phyloP scores from a whole-genome alignment of 2,329 filamentous ascomycete genomes.

The Paecilomyces sp. region DNA sequence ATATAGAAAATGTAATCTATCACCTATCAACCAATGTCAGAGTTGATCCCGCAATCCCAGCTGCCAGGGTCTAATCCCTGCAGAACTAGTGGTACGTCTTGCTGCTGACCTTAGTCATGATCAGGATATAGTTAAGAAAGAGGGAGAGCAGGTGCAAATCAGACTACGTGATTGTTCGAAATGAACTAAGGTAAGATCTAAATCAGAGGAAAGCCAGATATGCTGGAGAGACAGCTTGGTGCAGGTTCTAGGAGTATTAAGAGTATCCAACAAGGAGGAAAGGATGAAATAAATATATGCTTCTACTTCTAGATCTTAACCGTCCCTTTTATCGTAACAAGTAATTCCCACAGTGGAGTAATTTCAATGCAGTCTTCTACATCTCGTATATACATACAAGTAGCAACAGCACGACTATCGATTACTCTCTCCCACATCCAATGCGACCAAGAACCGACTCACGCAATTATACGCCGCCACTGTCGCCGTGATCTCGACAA shows the following conservation, averaged over 20 bases:
- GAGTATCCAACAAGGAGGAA: no score
- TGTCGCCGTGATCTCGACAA: conserved; percentile 75
- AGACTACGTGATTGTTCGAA: no score
- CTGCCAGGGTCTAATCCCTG: not conserved
- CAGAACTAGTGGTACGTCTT: not conserved
- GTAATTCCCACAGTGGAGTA: no score
- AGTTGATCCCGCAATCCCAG: not conserved
- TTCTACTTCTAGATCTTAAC: no score
- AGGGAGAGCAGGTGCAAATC: no score
- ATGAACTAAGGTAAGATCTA: no score
- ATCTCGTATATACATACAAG: not conserved
- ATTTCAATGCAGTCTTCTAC: not conserved
- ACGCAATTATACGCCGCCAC: conserved; percentile 80
- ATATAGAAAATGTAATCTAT: not conserved
- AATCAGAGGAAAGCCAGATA: no score
- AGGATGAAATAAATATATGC: no score
- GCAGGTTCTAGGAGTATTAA: no score
- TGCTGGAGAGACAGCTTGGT: no score
- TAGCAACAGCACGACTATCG: conserved; percentile 4
- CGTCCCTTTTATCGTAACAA: no score
- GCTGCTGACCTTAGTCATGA: not conserved
- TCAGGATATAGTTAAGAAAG: no score
- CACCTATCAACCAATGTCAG: not conserved
- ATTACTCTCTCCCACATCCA: conserved; percentile 54
- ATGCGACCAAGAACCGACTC: conserved; percentile 71